These are phyloP conservation scores for Colletotrichum acutatum DNA, from an alignment of 2,329 filamentous ascomycete genomes.

Conservation along the genomic window DNA sequence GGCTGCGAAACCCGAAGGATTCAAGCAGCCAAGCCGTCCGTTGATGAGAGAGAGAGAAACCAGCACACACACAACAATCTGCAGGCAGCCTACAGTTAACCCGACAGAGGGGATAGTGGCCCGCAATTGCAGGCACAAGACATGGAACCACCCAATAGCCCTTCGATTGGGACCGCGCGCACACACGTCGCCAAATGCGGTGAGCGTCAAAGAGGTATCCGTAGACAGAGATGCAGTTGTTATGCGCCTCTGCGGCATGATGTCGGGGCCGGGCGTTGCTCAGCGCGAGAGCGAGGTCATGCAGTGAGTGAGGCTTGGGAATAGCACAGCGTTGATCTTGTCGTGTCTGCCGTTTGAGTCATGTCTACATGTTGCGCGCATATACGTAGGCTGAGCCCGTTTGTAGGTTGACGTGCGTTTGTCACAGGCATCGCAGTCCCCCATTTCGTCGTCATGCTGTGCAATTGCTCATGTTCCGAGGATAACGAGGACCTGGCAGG, in stretches of 20 bases:
- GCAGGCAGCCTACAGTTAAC: slow-evolving; percentile 5
- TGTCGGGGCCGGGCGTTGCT: not conserved
- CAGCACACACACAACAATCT: not conserved
- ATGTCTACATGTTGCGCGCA: slow-evolving; percentile 10
- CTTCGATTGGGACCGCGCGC: slow-evolving; percentile 9
- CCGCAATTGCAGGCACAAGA: slow-evolving; percentile 30
- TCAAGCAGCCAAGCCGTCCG: not conserved
- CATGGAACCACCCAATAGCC: slow-evolving; percentile 18
- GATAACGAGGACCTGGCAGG: not conserved
- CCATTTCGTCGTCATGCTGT: not conserved
- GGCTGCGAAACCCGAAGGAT: not conserved
- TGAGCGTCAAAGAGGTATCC: slow-evolving; percentile 5
- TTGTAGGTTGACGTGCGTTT: not conserved
- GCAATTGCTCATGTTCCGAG: not conserved
- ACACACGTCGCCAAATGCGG: slow-evolving; percentile 20
- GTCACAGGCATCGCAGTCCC: not conserved
- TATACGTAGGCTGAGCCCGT: not conserved
- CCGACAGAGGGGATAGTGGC: slow-evolving; percentile 31
- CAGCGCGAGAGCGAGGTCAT: not conserved
- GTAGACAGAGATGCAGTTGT: not conserved
- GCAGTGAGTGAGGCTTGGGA: slow-evolving; percentile 7
- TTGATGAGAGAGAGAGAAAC: not conserved
- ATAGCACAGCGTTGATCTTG: not conserved
- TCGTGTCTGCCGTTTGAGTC: slow-evolving; percentile 18
- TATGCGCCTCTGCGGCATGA: not conserved